Conservation (phyloP, 2,329 filamentous ascomycete genomes). For the Alternaria postmessia region DNA sequence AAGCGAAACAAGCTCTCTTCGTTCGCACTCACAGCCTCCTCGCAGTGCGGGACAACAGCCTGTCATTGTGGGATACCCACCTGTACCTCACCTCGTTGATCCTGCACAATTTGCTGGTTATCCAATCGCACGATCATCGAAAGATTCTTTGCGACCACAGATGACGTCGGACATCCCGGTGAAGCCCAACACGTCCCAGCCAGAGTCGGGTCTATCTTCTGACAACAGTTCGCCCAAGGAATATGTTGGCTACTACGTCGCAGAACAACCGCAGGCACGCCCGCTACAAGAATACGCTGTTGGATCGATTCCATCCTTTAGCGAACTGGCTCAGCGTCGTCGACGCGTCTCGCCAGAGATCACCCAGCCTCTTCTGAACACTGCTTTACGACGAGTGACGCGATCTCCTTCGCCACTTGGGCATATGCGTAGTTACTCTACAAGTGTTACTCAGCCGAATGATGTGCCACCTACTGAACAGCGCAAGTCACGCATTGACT, state of each 20-base stretch:
- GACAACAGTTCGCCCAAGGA: constrained; percentile 57
- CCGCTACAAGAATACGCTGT: constrained; percentile 51
- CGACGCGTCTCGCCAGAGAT: constrained; percentile 55
- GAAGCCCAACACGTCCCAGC: constrained; percentile 29
- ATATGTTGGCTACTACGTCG: constrained; percentile 60
- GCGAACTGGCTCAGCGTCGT: constrained; percentile 52
- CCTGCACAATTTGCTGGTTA: constrained; percentile 42
- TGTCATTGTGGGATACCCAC: constrained; percentile 51
- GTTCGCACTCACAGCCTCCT: constrained; percentile 61
- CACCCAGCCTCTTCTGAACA: constrained; percentile 49
- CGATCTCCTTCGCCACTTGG: constrained; percentile 59
- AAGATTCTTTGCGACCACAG: constrained; percentile 35
- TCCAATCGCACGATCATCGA: constrained; percentile 45
- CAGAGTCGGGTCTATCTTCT: constrained; percentile 29
- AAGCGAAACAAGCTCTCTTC: constrained; percentile 54
- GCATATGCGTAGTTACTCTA: constrained; percentile 53
- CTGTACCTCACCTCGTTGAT: constrained; percentile 46
- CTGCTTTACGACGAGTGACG: constrained; percentile 47
- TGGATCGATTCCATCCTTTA: constrained; percentile 48
- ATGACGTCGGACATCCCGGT: constrained; percentile 30
- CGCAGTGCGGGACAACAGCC: constrained; percentile 53
- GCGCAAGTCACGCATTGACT: constrained; percentile 41
- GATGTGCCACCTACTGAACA: constrained; percentile 20
- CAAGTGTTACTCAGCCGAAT: constrained; percentile 28
- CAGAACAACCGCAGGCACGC: constrained; percentile 52